These are phyloP conservation scores for Fusarium continuum DNA, from an alignment of 2,329 filamentous ascomycete genomes.

Conservation along the genomic window DNA sequence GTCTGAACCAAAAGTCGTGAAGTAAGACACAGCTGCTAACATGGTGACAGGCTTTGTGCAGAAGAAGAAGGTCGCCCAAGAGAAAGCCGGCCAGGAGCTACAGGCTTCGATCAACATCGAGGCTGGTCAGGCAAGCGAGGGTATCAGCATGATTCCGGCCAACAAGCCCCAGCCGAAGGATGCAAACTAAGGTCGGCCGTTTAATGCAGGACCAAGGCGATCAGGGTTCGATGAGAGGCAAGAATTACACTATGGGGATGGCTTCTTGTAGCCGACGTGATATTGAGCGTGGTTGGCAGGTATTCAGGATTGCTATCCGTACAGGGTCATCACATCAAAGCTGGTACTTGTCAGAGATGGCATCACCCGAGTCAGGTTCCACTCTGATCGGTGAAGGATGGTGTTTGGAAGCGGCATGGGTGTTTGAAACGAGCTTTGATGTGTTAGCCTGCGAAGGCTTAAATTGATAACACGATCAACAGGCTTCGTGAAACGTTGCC, in stretches of 20 bases:
- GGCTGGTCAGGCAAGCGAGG: not conserved
- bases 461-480: not conserved
- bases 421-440: not conserved
- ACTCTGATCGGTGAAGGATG: conserved; percentile 6
- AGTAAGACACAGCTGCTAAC: not conserved
- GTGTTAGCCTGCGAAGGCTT: not conserved
- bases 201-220: not conserved
- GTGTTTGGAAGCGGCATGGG: not conserved
- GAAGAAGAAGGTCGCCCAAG: no score
- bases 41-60: not conserved
- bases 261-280: not conserved
- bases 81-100: not conserved
- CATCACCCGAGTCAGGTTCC: no score
- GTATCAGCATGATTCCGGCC: not conserved
- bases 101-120: not conserved
- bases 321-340: not conserved
- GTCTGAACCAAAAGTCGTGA: not conserved
- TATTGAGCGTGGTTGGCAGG: not conserved
- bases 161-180: not conserved
- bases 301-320: not conserved
- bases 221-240: not conserved
- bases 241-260: not conserved
- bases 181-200: not conserved
- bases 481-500: not conserved
- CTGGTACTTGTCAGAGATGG: not conserved